Percentiles rank a stretch among this genome's conserved stretches.
These are phyloP conservation scores for Emergomyces africanus DNA, from an alignment of 2,329 filamentous ascomycete genomes.

Conservation along the genomic window DNA sequence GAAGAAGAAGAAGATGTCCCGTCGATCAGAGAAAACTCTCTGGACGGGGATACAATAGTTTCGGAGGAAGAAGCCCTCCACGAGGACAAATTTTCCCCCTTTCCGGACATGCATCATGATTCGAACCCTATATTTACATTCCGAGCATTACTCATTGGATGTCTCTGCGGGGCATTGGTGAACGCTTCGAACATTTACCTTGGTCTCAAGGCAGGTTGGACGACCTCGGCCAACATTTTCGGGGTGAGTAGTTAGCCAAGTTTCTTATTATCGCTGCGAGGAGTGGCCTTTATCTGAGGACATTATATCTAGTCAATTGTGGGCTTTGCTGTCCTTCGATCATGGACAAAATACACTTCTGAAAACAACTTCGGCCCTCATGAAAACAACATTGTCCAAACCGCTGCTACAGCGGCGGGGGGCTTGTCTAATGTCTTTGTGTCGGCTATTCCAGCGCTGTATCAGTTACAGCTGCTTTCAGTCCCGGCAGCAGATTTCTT, in stretches of 20 bases:
- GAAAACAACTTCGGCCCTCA: constrained; percentile 31
- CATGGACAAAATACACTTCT: constrained; percentile 23
- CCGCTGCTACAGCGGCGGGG: constrained; percentile 33
- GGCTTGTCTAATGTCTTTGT: constrained; percentile 33
- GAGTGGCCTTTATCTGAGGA: background rate
- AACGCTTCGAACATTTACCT: constrained; percentile 52
- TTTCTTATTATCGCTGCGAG: background rate
- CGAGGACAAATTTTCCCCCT: constrained; percentile 5
- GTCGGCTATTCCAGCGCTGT: constrained; percentile 33
- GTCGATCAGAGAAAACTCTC: background rate
- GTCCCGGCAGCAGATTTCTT: constrained; percentile 8
- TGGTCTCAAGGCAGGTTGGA: constrained; percentile 38
- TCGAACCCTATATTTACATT: constrained; percentile 30
- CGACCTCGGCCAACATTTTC: constrained; percentile 8
- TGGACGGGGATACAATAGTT: background rate
- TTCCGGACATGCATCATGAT: background rate
- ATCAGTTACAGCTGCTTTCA: constrained; percentile 29
- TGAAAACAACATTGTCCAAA: constrained; percentile 38
- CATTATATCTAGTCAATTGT: constrained; percentile 21
- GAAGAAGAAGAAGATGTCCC: background rate
- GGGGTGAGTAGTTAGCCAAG: constrained; percentile 4
- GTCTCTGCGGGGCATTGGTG: constrained; percentile 45
- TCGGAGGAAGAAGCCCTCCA: background rate
- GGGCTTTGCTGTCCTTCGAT: constrained; percentile 33
- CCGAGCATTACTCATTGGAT: constrained; percentile 43